A percentile compares a stretch with the other conserved stretches of the same genome.
Evolutionary conservation across 495 filamentous ascomycete species (phyloP).

Genomic region (Trichocladium uniseriatum): DNA sequence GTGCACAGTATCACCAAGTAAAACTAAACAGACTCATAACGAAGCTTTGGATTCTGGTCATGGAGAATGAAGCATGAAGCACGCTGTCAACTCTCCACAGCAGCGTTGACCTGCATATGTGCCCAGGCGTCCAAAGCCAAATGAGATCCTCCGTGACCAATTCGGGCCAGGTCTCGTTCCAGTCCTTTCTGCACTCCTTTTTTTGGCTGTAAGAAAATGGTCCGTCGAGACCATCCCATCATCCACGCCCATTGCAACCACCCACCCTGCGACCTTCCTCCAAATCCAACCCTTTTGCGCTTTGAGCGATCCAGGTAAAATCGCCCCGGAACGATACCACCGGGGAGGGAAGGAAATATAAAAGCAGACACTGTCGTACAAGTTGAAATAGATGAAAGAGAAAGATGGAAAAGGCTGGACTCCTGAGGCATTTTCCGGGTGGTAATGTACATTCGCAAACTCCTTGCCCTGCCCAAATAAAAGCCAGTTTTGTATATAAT

Average conservation of each 20-base stretch:
- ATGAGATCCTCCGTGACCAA: no score
- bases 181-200: no score
- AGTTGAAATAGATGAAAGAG: not conserved
- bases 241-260: no score
- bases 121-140: no score
- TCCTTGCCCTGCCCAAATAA: slow-evolving; percentile 20
- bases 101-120: no score
- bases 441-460: slow-evolving; percentile 22
- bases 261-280: not conserved
- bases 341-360: not conserved
- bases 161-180: no score
- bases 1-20: not conserved
- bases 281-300: slow-evolving; percentile 1
- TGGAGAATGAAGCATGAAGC: no score
- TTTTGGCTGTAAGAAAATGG: no score
- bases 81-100: no score
- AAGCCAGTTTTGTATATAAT: slow-evolving; percentile 1
- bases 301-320: not conserved
- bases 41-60: not conserved
- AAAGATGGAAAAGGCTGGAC: slow-evolving; percentile 2
- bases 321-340: not conserved
- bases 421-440: slow-evolving; percentile 12
- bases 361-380: not conserved
- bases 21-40: not conserved
- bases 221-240: no score